phyloP scores from a whole-genome alignment of 176 grass and related monocot species.

The Carex kokanica region DNA sequence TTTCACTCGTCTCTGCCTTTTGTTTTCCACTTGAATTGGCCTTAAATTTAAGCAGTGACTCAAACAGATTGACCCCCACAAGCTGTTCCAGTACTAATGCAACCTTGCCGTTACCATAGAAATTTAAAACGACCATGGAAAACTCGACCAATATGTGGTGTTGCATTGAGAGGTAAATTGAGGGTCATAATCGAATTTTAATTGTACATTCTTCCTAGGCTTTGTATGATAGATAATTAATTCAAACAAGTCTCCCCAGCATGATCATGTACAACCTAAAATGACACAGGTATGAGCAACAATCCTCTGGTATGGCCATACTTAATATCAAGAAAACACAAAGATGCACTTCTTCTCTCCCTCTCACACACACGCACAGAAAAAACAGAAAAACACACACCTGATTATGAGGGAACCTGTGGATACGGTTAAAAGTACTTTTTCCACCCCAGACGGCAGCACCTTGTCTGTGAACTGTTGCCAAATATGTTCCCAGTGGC shows the following conservation, averaged over 20 bases:
- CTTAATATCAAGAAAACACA: not conserved
- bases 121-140: not conserved
- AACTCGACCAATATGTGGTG: not conserved
- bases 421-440: conserved; percentile 17
- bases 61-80: not conserved
- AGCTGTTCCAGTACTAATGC: not conserved
- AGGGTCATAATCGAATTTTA: not conserved
- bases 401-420: conserved; percentile 73
- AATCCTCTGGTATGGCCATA: not conserved
- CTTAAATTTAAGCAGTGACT: not conserved
- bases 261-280: not conserved
- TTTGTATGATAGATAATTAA: not conserved
- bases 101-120: not conserved
- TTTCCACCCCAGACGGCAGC: conserved; percentile 81
- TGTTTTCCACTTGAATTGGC: not conserved
- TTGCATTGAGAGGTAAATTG: not conserved
- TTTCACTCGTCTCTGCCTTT: not conserved
- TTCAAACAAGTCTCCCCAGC: not conserved
- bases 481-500: conserved; percentile 83
- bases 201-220: not conserved
- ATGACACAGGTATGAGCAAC: not conserved
- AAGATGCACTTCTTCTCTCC: not conserved
- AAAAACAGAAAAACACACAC: conserved; percentile 39
- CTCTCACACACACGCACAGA: not conserved
- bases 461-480: conserved; percentile 91